These are phyloP conservation scores for Trichoderma sp. DNA, from an alignment of 2,329 filamentous ascomycete species.

Conservation along the genomic window DNA sequence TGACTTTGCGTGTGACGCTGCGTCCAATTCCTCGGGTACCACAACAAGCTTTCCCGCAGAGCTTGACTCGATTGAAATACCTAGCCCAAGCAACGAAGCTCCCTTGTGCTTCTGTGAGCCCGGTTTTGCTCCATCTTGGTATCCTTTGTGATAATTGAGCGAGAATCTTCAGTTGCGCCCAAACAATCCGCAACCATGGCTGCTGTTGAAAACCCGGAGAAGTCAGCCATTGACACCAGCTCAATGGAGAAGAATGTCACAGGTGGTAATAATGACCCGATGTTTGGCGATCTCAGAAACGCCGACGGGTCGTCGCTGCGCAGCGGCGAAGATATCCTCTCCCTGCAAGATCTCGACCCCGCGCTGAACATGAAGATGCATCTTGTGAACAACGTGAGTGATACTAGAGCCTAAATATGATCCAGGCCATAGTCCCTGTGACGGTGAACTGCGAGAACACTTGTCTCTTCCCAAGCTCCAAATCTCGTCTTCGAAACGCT, in stretches of 20 bases:
- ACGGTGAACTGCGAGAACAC: conserved; percentile 1
- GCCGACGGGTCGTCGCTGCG: conserved; percentile 28
- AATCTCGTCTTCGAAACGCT: background rate
- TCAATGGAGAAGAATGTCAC: conserved; percentile 24
- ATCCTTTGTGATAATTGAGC: background rate
- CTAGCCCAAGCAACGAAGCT: background rate
- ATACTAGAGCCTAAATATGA: background rate
- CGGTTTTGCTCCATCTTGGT: background rate
- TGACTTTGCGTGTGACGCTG: conserved; percentile 6
- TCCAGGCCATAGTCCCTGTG: background rate
- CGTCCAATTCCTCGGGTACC: background rate
- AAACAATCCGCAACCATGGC: conserved; percentile 7
- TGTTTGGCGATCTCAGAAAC: conserved; percentile 20
- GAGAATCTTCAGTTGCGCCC: background rate
- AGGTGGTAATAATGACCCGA: background rate
- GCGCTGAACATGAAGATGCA: conserved; percentile 68
- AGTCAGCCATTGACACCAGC: conserved; percentile 15
- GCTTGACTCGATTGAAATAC: background rate
- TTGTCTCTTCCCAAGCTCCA: background rate
- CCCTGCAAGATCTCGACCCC: conserved; percentile 59
- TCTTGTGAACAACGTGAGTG: conserved; percentile 64
- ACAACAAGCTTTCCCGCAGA: background rate
- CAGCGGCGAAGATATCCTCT: conserved; percentile 53
- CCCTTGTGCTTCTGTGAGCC: conserved; percentile 9
- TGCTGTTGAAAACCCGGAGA: background rate